Base-by-base conservation (phyloP, 495 filamentous ascomycete species). In the Daldinia childiae region DNA sequence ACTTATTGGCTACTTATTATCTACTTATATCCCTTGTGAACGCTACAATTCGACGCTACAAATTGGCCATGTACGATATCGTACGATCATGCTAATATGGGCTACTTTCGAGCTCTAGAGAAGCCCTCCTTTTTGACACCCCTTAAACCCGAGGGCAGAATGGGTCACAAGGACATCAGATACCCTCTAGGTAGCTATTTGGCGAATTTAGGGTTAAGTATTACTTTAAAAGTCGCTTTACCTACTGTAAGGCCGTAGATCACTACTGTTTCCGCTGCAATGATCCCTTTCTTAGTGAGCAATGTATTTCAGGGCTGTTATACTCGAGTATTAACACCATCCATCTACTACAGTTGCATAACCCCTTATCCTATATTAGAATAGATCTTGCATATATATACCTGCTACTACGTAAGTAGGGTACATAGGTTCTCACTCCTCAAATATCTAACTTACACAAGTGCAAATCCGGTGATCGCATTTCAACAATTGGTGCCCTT, bases 1-100 rank as follows among this genome's bases (percentile, higher is more conserved):
- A 29, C 5, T 29, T 27, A 27, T 27, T 27, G 5, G 4, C 3
- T 27, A 27, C 26, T 27, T 29, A 29, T 27, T 27, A 27, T 2
- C 15, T 64, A 14, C 36, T 24, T 36, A 65, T 29, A 50, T 56
- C n/a, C 11, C 14, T 64, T 66, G 11, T n/a, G 21, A 38, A 39
- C 27, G 29, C 17, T 34, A 59, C 36, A 30, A 30, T n/a, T n/a
- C n/a, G n/a, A 39, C 27, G 29, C 17, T 34, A 59, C 36, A 30
- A 30, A 21, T 26, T 26, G 43, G 50, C 38, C 11, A 50, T 61
- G 30, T 29, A 39, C 55, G 34, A 15, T 14, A 72, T 72, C 69
- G 39, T 72, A 72, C 59, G 64, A 68, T 72, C 30, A n/a, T 64
- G 29, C n/a, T 24, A 29, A 52, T 54, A 41, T 34, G n/a, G 29